Evolutionary conservation across 2,329 filamentous ascomycete species (phyloP).

Genomic region (Chalaropsis thielavioides): DNA sequence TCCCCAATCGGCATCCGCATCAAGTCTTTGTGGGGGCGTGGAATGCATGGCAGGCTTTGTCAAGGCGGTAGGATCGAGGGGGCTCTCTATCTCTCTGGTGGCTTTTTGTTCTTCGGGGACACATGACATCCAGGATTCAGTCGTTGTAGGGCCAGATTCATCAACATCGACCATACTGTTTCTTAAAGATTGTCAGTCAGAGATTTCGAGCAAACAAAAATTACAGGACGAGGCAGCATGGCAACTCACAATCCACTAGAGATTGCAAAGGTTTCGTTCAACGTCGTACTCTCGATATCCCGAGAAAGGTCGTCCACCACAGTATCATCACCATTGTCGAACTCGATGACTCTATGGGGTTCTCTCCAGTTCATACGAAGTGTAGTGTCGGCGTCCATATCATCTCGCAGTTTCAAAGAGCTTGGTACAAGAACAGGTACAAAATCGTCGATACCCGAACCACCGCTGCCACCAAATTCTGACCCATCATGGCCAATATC

Average conservation of each 20-base stretch:
- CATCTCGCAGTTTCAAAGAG: constrained; percentile 13
- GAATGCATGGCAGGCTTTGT: constrained; percentile 23
- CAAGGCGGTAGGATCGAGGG: neutral
- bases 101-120: neutral
- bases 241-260: neutral
- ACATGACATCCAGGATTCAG: neutral
- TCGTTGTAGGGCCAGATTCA: neutral
- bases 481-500: neutral
- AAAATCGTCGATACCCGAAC: constrained; percentile 6
- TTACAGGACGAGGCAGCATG: too few relatives aligned
- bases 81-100: neutral
- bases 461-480: constrained; percentile 3
- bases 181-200: neutral
- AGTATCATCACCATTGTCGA: neutral
- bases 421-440: constrained; percentile 14
- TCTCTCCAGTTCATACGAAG: constrained; percentile 17
- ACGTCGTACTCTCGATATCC: neutral
- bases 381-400: constrained; percentile 13
- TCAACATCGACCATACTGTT: neutral
- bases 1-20: constrained; percentile 45
- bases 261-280: neutral
- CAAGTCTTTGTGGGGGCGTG: constrained; percentile 38
- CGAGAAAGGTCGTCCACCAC: neutral
- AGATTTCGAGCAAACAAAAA: constrained; percentile 25
- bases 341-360: neutral